A percentile compares a stretch with the other conserved stretches of the same genome.
phyloP scores from a whole-genome alignment of 1,284 basidiomycete species.

The Golubevia sp. region DNA sequence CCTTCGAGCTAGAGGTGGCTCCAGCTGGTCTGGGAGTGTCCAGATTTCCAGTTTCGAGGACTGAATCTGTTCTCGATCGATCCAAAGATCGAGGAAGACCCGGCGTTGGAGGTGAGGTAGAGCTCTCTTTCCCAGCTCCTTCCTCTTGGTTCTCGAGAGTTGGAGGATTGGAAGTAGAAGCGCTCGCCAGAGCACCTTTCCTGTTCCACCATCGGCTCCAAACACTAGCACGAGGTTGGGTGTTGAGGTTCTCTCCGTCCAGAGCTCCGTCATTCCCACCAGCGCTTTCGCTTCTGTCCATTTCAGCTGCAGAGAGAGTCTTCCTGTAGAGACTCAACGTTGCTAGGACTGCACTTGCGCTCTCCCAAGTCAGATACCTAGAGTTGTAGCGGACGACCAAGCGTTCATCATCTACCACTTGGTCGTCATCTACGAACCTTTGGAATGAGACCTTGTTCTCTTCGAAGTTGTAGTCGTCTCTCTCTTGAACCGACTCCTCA shows the following conservation, averaged over 20 bases:
- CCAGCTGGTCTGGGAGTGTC: background rate
- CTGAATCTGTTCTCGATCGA: conserved; percentile 28
- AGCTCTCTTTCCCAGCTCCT: conserved; percentile 6
- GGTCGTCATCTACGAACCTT: conserved; percentile 64
- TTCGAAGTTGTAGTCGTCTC: conserved; percentile 60
- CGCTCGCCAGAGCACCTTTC: conserved; percentile 9
- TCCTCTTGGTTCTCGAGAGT: background rate
- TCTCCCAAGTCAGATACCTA: conserved; percentile 66
- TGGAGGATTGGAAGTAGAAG: background rate
- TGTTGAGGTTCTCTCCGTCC: conserved; percentile 9
- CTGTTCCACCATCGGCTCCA: conserved; percentile 54
- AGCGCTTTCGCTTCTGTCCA: conserved; percentile 24
- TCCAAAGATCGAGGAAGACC: conserved; percentile 13
- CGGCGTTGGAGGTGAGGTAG: conserved; percentile 5
- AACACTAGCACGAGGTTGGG: conserved; percentile 19
- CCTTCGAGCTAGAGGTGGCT: background rate
- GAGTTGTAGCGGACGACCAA: conserved; percentile 65
- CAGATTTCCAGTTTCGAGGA: conserved; percentile 15
- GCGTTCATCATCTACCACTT: conserved; percentile 64
- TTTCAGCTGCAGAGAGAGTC: conserved; percentile 13
- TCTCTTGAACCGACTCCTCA: conserved; percentile 48
- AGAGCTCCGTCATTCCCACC: conserved; percentile 59
- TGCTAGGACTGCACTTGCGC: conserved; percentile 64
- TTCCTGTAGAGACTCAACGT: conserved; percentile 62
- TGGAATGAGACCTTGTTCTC: conserved; percentile 65